A percentile compares a stretch with the other conserved stretches of the same genome.
These are phyloP conservation scores for Oidium heveae DNA, from an alignment of 2,329 filamentous ascomycete species.

Conservation along the genomic window DNA sequence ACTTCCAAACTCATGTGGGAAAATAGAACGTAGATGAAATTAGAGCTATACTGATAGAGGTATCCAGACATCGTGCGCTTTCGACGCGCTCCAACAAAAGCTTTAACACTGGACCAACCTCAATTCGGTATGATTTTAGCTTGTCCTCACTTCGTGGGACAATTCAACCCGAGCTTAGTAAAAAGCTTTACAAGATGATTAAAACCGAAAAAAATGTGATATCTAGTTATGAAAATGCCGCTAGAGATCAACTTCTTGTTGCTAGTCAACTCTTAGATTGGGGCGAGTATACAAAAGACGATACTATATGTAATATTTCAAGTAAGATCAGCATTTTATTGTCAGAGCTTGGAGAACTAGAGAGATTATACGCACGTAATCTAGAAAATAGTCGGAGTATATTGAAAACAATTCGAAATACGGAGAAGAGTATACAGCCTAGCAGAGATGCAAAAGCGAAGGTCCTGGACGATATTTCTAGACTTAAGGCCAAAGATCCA, in stretches of 20 bases:
- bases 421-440: slow-evolving; percentile 84
- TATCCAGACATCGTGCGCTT: slow-evolving; percentile 41
- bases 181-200: slow-evolving; percentile 73
- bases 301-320: slow-evolving; percentile 65
- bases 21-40: background rate
- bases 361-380: slow-evolving; percentile 65
- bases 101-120: slow-evolving; percentile 13
- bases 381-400: slow-evolving; percentile 63
- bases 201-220: slow-evolving; percentile 87
- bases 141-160: slow-evolving; percentile 68
- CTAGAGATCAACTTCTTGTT: slow-evolving; percentile 60
- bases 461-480: slow-evolving; percentile 78
- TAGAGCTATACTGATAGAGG: background rate
- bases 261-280: slow-evolving; percentile 85
- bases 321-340: slow-evolving; percentile 90
- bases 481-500: slow-evolving; percentile 78
- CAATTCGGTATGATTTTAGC: slow-evolving; percentile 46
- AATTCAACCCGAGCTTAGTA: slow-evolving; percentile 68
- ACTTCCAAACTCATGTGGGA: slow-evolving; percentile 1
- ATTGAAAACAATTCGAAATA: slow-evolving; percentile 85
- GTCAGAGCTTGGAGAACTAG: slow-evolving; percentile 80
- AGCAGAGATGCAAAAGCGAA: slow-evolving; percentile 68
- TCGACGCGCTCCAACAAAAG: slow-evolving; percentile 37
- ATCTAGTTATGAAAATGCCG: slow-evolving; percentile 58
- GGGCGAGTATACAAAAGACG: slow-evolving; percentile 79